Base-by-base conservation (phyloP, 805 yeast species). In the Saccharomycopsis sp. region DNA sequence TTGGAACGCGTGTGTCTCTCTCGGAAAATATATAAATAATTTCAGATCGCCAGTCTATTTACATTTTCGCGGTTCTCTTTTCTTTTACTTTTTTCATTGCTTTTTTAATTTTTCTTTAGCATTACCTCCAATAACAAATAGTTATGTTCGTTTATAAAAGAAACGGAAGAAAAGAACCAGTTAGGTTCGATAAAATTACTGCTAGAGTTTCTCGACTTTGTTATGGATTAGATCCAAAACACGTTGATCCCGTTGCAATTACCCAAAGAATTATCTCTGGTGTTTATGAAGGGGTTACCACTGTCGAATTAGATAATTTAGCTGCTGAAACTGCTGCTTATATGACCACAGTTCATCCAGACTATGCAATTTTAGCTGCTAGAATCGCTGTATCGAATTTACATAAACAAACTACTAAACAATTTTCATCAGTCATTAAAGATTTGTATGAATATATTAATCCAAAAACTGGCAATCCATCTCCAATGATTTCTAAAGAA, bases 341-440 rank as follows among this genome's bases (percentile, higher is more conserved):
- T 60, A 86, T 93, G 96, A 88, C 97, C 48, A 90, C 97, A 9
- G 77, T 85, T 51, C 97, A 90, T 64, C 97, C 97, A n/a, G 97
- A 93, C 67, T 89, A 90, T 58, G 96, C 97, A 22, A 79, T 81
- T 35, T 72, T 88, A 56, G 97, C 97, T 44, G 97, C 97, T 28
- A 81, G 98, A 68, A 83, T 90, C 50, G 97, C 97, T 17, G 81
- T 93, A 44, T 85, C 96, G 34, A 87, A 87, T 63, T 72, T 93
- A 60, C 97, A 90, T 70, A 89, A 89, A 67, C 95, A 88, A 67
- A 89, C 97, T 43, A 84, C 87, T 50, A 84, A 85, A 64, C 83
- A 74, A 58, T 90, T 85, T 57, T 81, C 94, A 32, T 79, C 78
- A 55, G 95, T 87, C 40, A 67, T 85, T 44, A 73, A 74, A 50